A percentile compares a stretch with the other conserved stretches of the same genome.
phyloP scores from a whole-genome alignment of 495 filamentous ascomycete genomes.

The Trypethelium eluteriae region DNA sequence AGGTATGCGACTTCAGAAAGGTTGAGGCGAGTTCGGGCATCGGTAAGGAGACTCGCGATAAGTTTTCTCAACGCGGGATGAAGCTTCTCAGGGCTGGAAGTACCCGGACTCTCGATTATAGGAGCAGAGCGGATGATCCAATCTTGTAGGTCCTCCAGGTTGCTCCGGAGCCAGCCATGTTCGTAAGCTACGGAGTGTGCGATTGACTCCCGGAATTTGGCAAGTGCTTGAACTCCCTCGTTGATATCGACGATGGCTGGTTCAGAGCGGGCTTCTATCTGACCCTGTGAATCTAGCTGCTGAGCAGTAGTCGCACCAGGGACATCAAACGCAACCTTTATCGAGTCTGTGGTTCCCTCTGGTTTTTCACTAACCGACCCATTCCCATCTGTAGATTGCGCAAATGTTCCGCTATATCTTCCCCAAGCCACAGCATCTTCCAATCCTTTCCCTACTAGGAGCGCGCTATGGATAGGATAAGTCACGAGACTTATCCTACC shows the following conservation, averaged over 20 bases:
- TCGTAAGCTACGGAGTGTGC: slow-evolving; percentile 63
- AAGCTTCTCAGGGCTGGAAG: slow-evolving; percentile 33
- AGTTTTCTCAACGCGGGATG: slow-evolving; percentile 58
- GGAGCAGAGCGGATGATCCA: slow-evolving; percentile 50
- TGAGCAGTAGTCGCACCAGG: slow-evolving; percentile 24
- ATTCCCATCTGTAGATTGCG: slow-evolving; percentile 11
- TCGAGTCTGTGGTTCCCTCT: slow-evolving; percentile 33
- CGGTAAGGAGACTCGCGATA: slow-evolving; percentile 57
- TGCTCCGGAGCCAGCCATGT: slow-evolving; percentile 63
- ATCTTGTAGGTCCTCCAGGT: slow-evolving; percentile 53
- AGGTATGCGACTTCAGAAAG: slow-evolving; percentile 42
- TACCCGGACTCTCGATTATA: background rate
- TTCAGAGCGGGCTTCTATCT: slow-evolving; percentile 16
- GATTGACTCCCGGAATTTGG: slow-evolving; percentile 59
- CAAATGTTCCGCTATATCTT: slow-evolving; percentile 26
- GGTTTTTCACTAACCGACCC: slow-evolving; percentile 27
- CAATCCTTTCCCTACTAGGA: slow-evolving; percentile 65
- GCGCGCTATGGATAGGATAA: slow-evolving; percentile 76
- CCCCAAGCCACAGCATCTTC: slow-evolving; percentile 48
- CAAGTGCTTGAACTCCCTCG: background rate
- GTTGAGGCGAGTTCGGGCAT: slow-evolving; percentile 48
- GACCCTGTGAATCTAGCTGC: background rate
- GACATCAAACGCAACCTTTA: slow-evolving; percentile 52
- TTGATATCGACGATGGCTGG: slow-evolving; percentile 2
- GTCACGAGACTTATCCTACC: slow-evolving; percentile 56